Evolutionary conservation across 2,329 filamentous ascomycete genomes (phyloP).

Genomic region (Didymella lethalis): DNA sequence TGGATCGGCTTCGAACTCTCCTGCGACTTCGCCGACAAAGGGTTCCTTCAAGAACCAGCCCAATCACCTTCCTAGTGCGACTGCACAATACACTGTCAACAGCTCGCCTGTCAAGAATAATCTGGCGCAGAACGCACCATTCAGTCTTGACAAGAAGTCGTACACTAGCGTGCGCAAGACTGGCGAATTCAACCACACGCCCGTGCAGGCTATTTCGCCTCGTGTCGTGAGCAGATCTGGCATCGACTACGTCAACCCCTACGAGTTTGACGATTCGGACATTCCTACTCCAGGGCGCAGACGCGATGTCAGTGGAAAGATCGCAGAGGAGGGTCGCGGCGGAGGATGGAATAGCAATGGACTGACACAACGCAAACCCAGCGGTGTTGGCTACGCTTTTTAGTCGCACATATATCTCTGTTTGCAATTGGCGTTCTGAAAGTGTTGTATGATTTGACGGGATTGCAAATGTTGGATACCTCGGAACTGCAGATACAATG

Average conservation of each 20-base stretch:
- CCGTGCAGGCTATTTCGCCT: slow-evolving; percentile 46
- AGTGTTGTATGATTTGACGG: slow-evolving; percentile 1
- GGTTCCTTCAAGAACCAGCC: slow-evolving; percentile 26
- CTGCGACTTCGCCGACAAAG: slow-evolving; percentile 36
- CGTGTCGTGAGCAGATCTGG: slow-evolving; percentile 58
- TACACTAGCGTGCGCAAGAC: slow-evolving; percentile 45
- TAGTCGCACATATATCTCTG: slow-evolving; percentile 7
- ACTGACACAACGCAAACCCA: slow-evolving; percentile 52
- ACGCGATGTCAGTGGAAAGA: slow-evolving; percentile 73
- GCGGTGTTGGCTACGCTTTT: slow-evolving; percentile 38
- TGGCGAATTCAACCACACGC: slow-evolving; percentile 42
- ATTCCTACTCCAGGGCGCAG: slow-evolving; percentile 42
- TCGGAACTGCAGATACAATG: background rate
- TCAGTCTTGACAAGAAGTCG: slow-evolving; percentile 45
- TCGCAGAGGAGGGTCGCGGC: slow-evolving; percentile 73
- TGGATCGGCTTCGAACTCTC: slow-evolving; percentile 35
- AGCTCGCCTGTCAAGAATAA: slow-evolving; percentile 23
- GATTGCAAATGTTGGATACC: slow-evolving; percentile 2
- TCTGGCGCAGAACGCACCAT: slow-evolving; percentile 33
- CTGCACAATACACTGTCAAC: slow-evolving; percentile 44
- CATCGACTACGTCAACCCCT: slow-evolving; percentile 55
- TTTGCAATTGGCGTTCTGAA: slow-evolving; percentile 5
- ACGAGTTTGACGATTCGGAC: slow-evolving; percentile 43
- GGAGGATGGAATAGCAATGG: slow-evolving; percentile 40
- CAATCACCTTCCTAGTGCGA: slow-evolving; percentile 38